Evolutionary conservation across 352 stramenopile species (phyloP), one percentile per base, ranked within the genome.

Genomic region (Aphanomyces euteiches): DNA sequence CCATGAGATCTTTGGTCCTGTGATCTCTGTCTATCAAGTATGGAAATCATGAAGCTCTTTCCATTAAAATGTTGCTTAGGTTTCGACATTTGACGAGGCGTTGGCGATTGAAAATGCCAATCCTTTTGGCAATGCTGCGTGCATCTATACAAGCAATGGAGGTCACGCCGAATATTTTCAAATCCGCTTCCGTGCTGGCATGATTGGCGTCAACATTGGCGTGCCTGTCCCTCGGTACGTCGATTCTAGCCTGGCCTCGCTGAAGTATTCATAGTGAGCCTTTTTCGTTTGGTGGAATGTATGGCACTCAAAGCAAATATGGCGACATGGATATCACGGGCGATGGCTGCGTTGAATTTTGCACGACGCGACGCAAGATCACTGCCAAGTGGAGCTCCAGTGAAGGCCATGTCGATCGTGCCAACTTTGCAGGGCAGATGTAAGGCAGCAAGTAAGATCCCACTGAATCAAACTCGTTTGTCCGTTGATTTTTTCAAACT

Each of bases 291-390:
- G 97, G 96, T 53, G 97, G 97, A 4, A 79, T 99, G 66, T 98
- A 98, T 77, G 96, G 95, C 41, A 99, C 96, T 12, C 88, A 90
- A 72, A 98, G 89, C 79, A 99, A 99, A 73, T 99, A 92, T 72
- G 97, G 97, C 43, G 94, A 98, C 73, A 98, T 98, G 85, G 97
- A 99, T 76, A 99, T 99, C 61, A 99, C 97, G 7, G 96, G 95
- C 17, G 96, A 99, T 73, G 96, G 94, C 36, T 93, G 86, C 34
- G 87, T 99, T 60, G 96, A 99, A 79, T 99, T 99, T 76, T 99
- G 98, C 80, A 98, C 94, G 5, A 97, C 94, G 72, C 85, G 96
- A 21, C 93, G 97, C 79, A 99, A 99, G 83, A 93, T 99, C 67
- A 99, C 96, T 17, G 88, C 82, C 74, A 98, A 98, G 77, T 99